A percentile compares a stretch with the other conserved stretches of the same genome.
phyloP scores from a whole-genome alignment of 768 basidiomycete species.

The Suillus subluteus region DNA sequence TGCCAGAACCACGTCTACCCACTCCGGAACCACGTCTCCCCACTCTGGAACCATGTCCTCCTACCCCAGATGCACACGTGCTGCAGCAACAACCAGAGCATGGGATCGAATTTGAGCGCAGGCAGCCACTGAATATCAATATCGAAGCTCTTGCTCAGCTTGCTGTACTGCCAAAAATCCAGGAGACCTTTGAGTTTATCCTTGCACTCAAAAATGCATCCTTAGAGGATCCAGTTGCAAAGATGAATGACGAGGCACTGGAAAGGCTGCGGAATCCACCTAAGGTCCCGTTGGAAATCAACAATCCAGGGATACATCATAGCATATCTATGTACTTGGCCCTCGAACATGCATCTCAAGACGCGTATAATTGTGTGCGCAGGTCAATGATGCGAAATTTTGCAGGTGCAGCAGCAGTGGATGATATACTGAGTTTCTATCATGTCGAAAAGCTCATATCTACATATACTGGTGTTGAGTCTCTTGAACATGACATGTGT shows the following conservation, averaged over 20 bases:
- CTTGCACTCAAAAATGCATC: background rate
- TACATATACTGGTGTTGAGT: slow-evolving; percentile 32
- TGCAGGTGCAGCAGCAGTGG: background rate
- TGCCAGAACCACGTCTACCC: too few species aligned
- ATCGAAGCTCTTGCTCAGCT: background rate
- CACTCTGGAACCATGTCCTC: too few species aligned
- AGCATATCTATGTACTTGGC: background rate
- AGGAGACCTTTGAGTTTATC: background rate
- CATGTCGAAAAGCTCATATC: slow-evolving; percentile 13
- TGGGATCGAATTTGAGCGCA: too few species aligned
- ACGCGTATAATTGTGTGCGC: slow-evolving; percentile 31
- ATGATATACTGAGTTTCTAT: slow-evolving; percentile 29
- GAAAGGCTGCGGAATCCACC: slow-evolving; percentile 2
- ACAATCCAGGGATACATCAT: background rate
- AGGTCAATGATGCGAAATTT: slow-evolving; percentile 22
- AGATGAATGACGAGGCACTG: background rate
- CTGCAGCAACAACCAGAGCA: too few species aligned
- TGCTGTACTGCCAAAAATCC: background rate
- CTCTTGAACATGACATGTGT: slow-evolving; percentile 46
- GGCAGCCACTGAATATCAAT: background rate
- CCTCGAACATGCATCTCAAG: slow-evolving; percentile 32
- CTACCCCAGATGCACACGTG: too few species aligned
- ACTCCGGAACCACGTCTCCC: too few species aligned
- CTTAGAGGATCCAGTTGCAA: slow-evolving; percentile 1
- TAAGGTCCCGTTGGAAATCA: background rate